Evolutionary conservation across 768 basidiomycete genomes (phyloP).

Genomic region (Hemileccinum rubropunctum): DNA sequence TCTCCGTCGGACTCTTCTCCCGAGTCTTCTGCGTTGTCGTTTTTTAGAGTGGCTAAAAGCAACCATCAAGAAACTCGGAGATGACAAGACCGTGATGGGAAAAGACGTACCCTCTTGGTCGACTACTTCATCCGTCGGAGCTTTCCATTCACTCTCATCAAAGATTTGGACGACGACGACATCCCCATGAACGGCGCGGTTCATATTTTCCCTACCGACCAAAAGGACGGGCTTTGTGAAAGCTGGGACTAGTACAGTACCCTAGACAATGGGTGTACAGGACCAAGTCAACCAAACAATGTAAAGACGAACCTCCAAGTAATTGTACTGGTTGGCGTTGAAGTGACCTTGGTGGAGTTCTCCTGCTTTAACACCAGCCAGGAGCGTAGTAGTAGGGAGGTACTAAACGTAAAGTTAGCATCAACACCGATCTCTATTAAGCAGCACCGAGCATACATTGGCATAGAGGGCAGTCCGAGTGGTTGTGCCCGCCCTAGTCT

Average conservation of each 20-base stretch:
- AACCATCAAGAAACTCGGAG: background rate
- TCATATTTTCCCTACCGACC: conserved; percentile 90
- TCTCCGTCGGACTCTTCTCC: conserved; percentile 53
- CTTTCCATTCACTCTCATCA: conserved; percentile 86
- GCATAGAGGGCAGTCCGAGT: conserved; percentile 66
- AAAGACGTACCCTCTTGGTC: conserved; percentile 77
- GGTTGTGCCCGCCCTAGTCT: conserved; percentile 52
- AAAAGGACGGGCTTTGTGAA: conserved; percentile 80
- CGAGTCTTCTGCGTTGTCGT: conserved; percentile 83
- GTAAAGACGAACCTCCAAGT: conserved; percentile 66
- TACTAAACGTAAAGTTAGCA: conserved; percentile 50
- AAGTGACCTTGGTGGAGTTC: conserved; percentile 90
- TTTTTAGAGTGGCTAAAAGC: conserved; percentile 66
- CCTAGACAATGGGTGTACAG: conserved; percentile 43
- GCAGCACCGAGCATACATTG: conserved; percentile 49
- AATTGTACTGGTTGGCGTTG: conserved; percentile 94
- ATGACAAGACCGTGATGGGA: background rate
- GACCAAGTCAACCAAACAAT: background rate
- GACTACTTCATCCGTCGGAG: conserved; percentile 87
- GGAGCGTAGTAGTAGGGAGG: conserved; percentile 62
- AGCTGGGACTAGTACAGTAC: conserved; percentile 71
- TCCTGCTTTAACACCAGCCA: conserved; percentile 83
- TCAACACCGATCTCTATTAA: background rate
- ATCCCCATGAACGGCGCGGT: conserved; percentile 92
- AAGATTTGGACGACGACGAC: conserved; percentile 89